Conservation (phyloP, 225 moss, liverwort and hornwort genomes). For the Neckera pumila region DNA sequence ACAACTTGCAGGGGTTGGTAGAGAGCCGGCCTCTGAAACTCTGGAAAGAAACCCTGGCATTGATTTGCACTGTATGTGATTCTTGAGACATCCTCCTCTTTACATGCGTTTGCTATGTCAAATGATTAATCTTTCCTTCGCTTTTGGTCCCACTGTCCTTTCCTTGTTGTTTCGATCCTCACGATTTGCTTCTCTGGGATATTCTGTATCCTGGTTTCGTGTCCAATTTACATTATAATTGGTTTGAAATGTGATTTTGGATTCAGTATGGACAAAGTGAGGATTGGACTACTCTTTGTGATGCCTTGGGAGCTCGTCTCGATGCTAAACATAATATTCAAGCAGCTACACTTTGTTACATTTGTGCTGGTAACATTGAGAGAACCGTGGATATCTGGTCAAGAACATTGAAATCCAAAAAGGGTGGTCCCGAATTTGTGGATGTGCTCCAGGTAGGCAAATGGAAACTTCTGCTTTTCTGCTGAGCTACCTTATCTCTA, state of each 20-base stretch:
- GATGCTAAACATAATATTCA: slow-evolving; percentile 61
- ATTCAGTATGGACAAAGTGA: slow-evolving; percentile 86
- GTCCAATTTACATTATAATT: not conserved
- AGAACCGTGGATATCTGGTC: slow-evolving; percentile 96
- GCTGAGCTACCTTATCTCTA: not conserved
- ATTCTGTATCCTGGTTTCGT: not conserved
- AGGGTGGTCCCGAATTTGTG: slow-evolving; percentile 68
- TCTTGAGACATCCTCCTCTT: not conserved
- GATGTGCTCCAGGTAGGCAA: slow-evolving; percentile 70
- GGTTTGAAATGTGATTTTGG: not conserved
- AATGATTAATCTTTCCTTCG: not conserved
- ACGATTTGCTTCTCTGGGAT: not conserved
- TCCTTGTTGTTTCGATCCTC: not conserved
- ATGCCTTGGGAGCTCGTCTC: slow-evolving; percentile 80
- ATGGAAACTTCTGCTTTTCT: not conserved
- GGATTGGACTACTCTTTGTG: slow-evolving; percentile 84
- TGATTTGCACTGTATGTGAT: slow-evolving; percentile 81
- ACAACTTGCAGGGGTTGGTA: slow-evolving; percentile 74
- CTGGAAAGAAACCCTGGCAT: slow-evolving; percentile 96
- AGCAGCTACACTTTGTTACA: slow-evolving; percentile 90
- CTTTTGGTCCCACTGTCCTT: not conserved
- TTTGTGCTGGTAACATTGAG: slow-evolving; percentile 95
- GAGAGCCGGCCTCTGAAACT: slow-evolving; percentile 77
- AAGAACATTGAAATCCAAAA: slow-evolving; percentile 56
- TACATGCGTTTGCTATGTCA: not conserved